Evolutionary conservation across 305 asterid species (phyloP).

Genomic region (Solanum hybrid): DNA sequence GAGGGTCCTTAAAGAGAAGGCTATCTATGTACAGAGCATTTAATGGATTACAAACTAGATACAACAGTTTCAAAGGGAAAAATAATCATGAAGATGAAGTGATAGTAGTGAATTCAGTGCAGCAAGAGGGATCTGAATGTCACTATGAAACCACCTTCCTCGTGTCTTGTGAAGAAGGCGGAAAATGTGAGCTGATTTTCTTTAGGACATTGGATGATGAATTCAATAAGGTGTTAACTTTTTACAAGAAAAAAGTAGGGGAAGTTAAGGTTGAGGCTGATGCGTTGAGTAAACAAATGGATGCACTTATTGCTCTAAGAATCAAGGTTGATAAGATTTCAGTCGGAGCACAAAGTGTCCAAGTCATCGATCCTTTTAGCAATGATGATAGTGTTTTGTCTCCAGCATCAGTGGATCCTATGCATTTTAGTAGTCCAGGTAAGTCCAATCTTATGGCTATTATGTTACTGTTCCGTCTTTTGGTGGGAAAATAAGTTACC

Average conservation of each 20-base stretch:
- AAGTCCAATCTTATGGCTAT: neutral
- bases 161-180: slow-evolving; percentile 52
- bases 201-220: slow-evolving; percentile 51
- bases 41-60: slow-evolving; percentile 44
- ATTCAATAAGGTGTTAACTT: slow-evolving; percentile 55
- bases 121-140: slow-evolving; percentile 21
- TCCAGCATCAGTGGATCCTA: slow-evolving; percentile 35
- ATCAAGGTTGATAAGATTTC: slow-evolving; percentile 46
- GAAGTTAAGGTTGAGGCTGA: slow-evolving; percentile 45
- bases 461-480: neutral
- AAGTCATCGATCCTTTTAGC: neutral
- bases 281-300: slow-evolving; percentile 67
- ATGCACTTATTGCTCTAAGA: slow-evolving; percentile 74
- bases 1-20: slow-evolving; percentile 37
- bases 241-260: slow-evolving; percentile 42
- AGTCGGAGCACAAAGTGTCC: slow-evolving; percentile 1
- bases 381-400: neutral
- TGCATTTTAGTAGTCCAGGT: slow-evolving; percentile 35
- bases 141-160: slow-evolving; percentile 56
- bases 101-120: slow-evolving; percentile 41
- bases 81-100: slow-evolving; percentile 51
- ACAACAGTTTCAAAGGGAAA: slow-evolving; percentile 7
- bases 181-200: slow-evolving; percentile 46
- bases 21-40: slow-evolving; percentile 66
- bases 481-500: neutral